Evolutionary conservation across 108 stramenopile species (phyloP).

Genomic region (Parmales sp.): DNA sequence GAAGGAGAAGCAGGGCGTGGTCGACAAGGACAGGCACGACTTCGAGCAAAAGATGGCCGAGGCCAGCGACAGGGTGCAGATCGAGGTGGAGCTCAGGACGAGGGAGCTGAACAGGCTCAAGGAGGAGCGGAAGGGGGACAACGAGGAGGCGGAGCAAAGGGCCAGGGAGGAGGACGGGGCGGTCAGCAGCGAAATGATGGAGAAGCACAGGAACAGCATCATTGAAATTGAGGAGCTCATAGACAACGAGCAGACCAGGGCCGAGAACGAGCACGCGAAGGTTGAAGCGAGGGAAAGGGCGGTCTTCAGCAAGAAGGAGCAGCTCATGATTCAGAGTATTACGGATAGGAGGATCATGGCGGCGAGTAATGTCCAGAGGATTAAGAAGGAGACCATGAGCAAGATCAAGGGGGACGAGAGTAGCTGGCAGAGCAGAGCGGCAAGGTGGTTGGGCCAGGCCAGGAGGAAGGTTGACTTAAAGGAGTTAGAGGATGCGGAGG

Average conservation of each 20-base stretch:
- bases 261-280: not conserved
- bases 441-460: constrained; percentile 34
- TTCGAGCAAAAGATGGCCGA: constrained; percentile 20
- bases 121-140: constrained; percentile 20
- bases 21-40: constrained; percentile 24
- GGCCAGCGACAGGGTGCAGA: constrained; percentile 13
- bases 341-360: constrained; percentile 23
- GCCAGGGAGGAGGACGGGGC: constrained; percentile 39
- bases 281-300: constrained; percentile 21
- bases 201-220: constrained; percentile 28
- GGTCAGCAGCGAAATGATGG: constrained; percentile 19
- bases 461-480: constrained; percentile 37
- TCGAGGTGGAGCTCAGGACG: constrained; percentile 37
- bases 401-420: constrained; percentile 32
- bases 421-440: constrained; percentile 35
- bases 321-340: constrained; percentile 26
- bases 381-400: constrained; percentile 20
- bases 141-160: constrained; percentile 25
- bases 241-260: constrained; percentile 3
- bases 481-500: constrained; percentile 33
- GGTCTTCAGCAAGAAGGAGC: constrained; percentile 28
- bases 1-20: constrained; percentile 28
- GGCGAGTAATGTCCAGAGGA: constrained; percentile 14
- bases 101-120: constrained; percentile 32
- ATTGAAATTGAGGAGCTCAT: constrained; percentile 32